phyloP scores from a whole-genome alignment of 768 basidiomycete species.

The Flagelloscypha sp. region DNA sequence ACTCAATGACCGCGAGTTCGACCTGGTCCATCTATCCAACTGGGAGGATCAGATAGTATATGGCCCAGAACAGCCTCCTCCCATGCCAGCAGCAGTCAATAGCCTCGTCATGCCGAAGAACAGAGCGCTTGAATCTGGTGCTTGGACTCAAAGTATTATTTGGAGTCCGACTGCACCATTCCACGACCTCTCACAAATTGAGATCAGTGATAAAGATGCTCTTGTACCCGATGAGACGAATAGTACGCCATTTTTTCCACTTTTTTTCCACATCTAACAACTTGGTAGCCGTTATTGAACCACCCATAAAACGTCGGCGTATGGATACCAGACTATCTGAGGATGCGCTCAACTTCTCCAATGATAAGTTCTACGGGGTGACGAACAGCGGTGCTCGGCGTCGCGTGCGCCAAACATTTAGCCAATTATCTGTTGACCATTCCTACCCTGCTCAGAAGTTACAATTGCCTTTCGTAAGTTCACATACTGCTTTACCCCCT shows the following conservation, averaged over 20 bases:
- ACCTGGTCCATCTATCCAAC: constrained; percentile 76
- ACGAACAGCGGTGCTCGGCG: constrained; percentile 81
- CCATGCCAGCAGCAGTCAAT: constrained; percentile 26
- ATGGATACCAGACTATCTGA: constrained; percentile 61
- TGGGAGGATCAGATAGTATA: constrained; percentile 88
- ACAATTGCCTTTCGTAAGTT: constrained; percentile 86
- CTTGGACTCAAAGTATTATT: constrained; percentile 87
- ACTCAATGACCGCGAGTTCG: constrained; percentile 73
- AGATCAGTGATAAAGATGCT: constrained; percentile 70
- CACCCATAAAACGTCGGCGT: constrained; percentile 61
- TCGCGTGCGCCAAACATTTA: constrained; percentile 94
- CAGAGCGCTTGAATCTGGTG: constrained; percentile 72
- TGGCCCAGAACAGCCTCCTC: constrained; percentile 33
- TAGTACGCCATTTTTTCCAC: constrained; percentile 21
- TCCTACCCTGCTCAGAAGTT: constrained; percentile 92
- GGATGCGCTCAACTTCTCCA: constrained; percentile 91
- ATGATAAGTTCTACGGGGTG: constrained; percentile 93
- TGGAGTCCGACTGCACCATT: constrained; percentile 75
- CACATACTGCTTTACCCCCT: background rate
- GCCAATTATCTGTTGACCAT: constrained; percentile 91
- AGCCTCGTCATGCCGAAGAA: constrained; percentile 71
- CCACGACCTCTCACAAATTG: constrained; percentile 73
- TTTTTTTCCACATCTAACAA: constrained; percentile 8
- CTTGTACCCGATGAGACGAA: constrained; percentile 55
- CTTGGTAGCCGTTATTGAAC: constrained; percentile 39